Conservation (phyloP, 345 rosid species). For the Aquilaria sinensis region DNA sequence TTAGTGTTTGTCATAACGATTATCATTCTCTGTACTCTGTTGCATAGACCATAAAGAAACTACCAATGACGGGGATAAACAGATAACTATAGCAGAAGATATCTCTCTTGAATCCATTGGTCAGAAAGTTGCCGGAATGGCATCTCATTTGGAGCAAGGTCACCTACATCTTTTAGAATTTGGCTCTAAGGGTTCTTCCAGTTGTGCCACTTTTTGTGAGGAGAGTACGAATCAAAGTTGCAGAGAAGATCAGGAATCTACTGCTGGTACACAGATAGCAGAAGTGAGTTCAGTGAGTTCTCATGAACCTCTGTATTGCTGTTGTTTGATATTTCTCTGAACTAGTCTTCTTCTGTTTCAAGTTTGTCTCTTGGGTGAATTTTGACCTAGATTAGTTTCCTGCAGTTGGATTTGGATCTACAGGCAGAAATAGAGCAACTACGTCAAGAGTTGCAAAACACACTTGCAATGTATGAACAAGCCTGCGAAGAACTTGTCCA, state of each 20-base stretch:
- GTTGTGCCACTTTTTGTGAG: constrained; percentile 8
- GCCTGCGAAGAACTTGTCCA: constrained; percentile 73
- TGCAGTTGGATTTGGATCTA: constrained; percentile 48
- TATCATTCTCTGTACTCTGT: constrained; percentile 12
- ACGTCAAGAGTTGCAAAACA: constrained; percentile 50
- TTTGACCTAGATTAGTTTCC: constrained; percentile 6
- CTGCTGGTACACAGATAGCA: constrained; percentile 20
- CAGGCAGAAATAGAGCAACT: constrained; percentile 59
- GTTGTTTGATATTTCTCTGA: neutral
- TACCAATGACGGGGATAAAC: constrained; percentile 20
- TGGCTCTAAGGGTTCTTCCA: constrained; percentile 6
- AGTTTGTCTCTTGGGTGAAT: neutral
- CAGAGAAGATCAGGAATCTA: constrained; percentile 15
- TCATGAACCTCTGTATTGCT: neutral
- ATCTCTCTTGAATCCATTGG: constrained; percentile 23
- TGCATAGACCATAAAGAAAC: constrained; percentile 18
- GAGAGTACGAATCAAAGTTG: neutral
- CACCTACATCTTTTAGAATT: constrained; percentile 19
- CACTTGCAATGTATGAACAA: constrained; percentile 56
- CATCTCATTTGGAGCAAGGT: constrained; percentile 22
- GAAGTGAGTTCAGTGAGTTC: constrained; percentile 35
- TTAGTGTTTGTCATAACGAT: constrained; percentile 12
- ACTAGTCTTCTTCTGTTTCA: constrained; percentile 1
- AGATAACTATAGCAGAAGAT: constrained; percentile 19
- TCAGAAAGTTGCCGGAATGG: constrained; percentile 12